A percentile compares a stretch with the other conserved stretches of the same genome.
phyloP scores from a whole-genome alignment of 331 rosid species.

The Saraca asoca region DNA sequence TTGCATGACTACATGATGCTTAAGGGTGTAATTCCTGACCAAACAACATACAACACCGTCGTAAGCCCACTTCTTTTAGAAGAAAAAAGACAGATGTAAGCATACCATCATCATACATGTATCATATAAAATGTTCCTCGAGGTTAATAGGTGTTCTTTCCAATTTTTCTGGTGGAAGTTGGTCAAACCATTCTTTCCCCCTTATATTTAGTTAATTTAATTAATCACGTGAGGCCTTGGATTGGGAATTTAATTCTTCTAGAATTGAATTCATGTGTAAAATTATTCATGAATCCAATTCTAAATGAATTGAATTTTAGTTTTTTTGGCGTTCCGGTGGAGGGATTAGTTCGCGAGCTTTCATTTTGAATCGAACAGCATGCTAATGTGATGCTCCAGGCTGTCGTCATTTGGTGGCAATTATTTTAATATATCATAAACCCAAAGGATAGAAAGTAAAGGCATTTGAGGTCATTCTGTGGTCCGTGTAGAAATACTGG shows the following conservation, averaged over 20 bases:
- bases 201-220: background rate
- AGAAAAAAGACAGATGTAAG: constrained; percentile 6
- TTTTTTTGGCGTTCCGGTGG: too few relatives aligned
- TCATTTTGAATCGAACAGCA: background rate
- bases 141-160: background rate
- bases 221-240: background rate
- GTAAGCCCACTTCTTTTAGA: constrained; percentile 44
- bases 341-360: background rate
- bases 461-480: too few relatives aligned
- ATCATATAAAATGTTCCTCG: background rate
- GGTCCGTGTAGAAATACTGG: background rate
- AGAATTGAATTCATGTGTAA: too few relatives aligned
- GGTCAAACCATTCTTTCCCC: background rate
- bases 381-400: background rate
- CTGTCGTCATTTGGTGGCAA: background rate
- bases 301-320: too few relatives aligned
- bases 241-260: too few relatives aligned
- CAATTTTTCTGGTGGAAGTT: background rate
- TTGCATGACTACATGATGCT: constrained; percentile 62
- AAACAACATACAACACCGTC: constrained; percentile 38
- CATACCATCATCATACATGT: constrained; percentile 11
- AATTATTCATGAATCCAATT: too few relatives aligned
- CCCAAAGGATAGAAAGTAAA: too few relatives aligned
- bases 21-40: constrained; percentile 54
- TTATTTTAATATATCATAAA: background rate